Conservation (phyloP, 2,329 filamentous ascomycete genomes). For the Drechslera avenae region DNA sequence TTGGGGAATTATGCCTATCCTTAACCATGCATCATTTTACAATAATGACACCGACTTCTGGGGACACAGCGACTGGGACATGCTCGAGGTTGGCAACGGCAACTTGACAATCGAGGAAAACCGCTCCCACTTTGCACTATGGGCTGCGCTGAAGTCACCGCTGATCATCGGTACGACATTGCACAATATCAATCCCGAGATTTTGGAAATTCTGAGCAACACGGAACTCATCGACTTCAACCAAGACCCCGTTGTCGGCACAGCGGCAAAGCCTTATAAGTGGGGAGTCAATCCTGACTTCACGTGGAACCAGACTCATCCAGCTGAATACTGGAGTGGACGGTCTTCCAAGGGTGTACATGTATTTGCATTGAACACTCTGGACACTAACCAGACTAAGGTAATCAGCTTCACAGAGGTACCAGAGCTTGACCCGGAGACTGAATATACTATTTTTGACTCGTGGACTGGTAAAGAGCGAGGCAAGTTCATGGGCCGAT, state of each 20-base stretch:
- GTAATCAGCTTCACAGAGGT: conserved; percentile 27
- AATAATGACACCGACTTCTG: conserved; percentile 26
- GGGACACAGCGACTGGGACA: conserved; percentile 33
- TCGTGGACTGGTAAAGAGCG: conserved; percentile 25
- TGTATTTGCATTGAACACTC: conserved; percentile 37
- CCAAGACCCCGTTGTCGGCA: conserved; percentile 52
- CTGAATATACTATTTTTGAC: conserved; percentile 23
- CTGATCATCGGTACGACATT: conserved; percentile 52
- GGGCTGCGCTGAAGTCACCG: conserved; percentile 52
- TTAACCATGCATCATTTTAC: conserved; percentile 31
- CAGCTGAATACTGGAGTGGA: conserved; percentile 39
- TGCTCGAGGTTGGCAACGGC: conserved; percentile 49
- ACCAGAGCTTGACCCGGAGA: conserved; percentile 19
- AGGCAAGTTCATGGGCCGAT: conserved; percentile 5
- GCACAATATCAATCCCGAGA: conserved; percentile 45
- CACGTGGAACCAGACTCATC: conserved; percentile 53
- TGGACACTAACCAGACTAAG: conserved; percentile 17
- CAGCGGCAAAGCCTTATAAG: conserved; percentile 48
- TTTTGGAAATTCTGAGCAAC: conserved; percentile 50
- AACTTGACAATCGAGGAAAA: conserved; percentile 37
- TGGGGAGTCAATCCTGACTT: conserved; percentile 58
- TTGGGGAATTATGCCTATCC: conserved; percentile 26
- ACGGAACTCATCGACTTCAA: conserved; percentile 52
- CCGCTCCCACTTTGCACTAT: conserved; percentile 47
- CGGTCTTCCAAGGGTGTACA: conserved; percentile 27